phyloP scores from a whole-genome alignment of 1,284 basidiomycete species.

The Cryptococcus wingfieldii region DNA sequence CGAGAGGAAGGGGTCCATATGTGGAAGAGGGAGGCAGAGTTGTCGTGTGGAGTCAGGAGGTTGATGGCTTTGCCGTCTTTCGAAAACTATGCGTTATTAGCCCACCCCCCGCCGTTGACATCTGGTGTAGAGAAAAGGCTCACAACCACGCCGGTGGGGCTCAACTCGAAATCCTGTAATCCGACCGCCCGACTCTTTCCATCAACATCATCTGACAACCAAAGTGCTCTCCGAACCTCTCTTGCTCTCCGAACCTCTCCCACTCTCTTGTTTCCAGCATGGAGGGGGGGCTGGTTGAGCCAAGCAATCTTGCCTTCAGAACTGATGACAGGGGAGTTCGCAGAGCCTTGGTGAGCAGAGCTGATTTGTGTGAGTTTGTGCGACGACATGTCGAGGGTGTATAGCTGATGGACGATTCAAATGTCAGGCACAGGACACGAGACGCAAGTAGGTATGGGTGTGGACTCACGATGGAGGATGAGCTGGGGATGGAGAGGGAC shows the following conservation, averaged over 20 bases:
- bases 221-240: constrained; percentile 7
- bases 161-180: constrained; percentile 9
- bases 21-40: constrained; percentile 15
- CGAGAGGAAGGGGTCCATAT: constrained; percentile 14
- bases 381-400: background rate
- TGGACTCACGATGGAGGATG: background rate
- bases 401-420: constrained; percentile 1
- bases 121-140: background rate
- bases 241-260: constrained; percentile 2
- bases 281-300: constrained; percentile 4
- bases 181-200: constrained; percentile 6
- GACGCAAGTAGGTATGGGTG: background rate
- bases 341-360: background rate
- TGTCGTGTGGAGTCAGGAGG: constrained; percentile 10
- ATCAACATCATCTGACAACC: constrained; percentile 8
- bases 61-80: constrained; percentile 19
- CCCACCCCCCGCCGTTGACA: background rate
- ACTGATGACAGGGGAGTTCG: constrained; percentile 9
- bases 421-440: too few relatives aligned
- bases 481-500: background rate
- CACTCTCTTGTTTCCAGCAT: constrained; percentile 3
- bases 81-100: constrained; percentile 12
- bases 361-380: background rate
- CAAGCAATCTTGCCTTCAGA: constrained; percentile 12
- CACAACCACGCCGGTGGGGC: constrained; percentile 12